These are phyloP conservation scores for Thecaphora frezii DNA, from an alignment of 1,284 basidiomycete genomes.

Conservation along the genomic window DNA sequence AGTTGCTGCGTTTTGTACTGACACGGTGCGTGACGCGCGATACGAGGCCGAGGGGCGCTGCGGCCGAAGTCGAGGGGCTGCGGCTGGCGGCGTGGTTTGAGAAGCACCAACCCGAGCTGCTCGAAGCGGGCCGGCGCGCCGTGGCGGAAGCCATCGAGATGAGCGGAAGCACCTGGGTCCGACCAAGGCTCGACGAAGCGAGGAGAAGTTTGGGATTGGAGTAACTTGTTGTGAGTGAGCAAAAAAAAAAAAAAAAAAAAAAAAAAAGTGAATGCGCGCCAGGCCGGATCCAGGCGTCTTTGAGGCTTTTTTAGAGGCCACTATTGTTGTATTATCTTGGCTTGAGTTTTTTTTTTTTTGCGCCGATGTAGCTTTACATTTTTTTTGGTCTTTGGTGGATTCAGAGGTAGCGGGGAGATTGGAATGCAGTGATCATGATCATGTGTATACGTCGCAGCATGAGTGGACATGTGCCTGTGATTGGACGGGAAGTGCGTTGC, in stretches of 20 bases:
- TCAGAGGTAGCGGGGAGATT: too few species aligned
- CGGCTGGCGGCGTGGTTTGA: conserved; percentile 38
- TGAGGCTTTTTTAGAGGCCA: too few species aligned
- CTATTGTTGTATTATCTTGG: too few species aligned
- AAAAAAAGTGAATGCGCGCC: too few species aligned
- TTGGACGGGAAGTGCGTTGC: too few species aligned
- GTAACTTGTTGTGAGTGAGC: neutral
- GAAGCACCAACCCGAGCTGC: conserved; percentile 5
- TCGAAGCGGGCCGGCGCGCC: conserved; percentile 21
- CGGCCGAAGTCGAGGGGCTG: conserved; percentile 41
- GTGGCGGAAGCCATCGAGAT: conserved; percentile 46
- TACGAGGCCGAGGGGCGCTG: conserved; percentile 28
- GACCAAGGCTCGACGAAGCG: conserved; percentile 52
- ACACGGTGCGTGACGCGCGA: conserved; percentile 38
- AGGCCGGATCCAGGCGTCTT: too few species aligned
- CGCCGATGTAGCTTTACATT: too few species aligned
- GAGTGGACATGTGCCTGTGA: too few species aligned
- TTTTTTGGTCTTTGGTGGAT: too few species aligned
- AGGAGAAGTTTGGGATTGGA: conserved; percentile 24
- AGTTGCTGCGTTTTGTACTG: conserved; percentile 41
- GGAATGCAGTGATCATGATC: too few species aligned
- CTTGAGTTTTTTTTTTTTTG: too few species aligned
- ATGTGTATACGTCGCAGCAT: too few species aligned
- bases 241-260: neutral
- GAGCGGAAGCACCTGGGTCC: conserved; percentile 50